These are phyloP conservation scores for Ascocoryne sarcoides DNA, from an alignment of 2,329 filamentous ascomycete genomes.

Conservation along the genomic window DNA sequence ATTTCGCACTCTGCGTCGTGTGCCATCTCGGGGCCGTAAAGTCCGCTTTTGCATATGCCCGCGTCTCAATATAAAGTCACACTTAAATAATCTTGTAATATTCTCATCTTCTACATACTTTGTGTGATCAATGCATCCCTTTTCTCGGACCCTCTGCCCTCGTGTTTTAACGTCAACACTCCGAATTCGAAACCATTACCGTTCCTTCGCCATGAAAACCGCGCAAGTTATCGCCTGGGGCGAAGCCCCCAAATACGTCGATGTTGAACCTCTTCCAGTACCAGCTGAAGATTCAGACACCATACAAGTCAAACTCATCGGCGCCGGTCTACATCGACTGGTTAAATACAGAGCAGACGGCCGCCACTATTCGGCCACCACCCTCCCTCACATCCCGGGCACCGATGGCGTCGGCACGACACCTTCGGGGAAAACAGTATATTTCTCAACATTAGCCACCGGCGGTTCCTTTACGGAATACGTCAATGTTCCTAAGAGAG, in stretches of 20 bases:
- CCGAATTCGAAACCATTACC: not conserved
- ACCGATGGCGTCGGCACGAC: conserved; percentile 43
- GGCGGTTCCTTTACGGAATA: conserved; percentile 38
- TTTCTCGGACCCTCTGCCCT: too few species aligned
- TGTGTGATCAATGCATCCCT: too few species aligned
- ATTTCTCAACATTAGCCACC: conserved; percentile 36
- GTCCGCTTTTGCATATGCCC: too few species aligned
- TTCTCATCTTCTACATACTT: too few species aligned
- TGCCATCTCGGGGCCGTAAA: too few species aligned
- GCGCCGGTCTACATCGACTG: conserved; percentile 43
- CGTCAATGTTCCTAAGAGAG: conserved; percentile 37
- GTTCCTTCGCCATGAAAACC: conserved; percentile 24
- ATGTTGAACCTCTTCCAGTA: conserved; percentile 29
- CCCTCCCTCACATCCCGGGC: conserved; percentile 43
- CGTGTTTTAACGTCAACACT: too few species aligned
- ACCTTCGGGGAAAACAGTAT: conserved; percentile 39
- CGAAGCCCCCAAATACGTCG: conserved; percentile 25
- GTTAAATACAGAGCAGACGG: conserved; percentile 45
- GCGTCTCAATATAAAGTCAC: too few species aligned
- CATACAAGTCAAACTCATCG: conserved; percentile 43
- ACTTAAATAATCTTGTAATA: too few species aligned
- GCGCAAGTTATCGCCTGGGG: conserved; percentile 35
- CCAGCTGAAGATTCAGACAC: conserved; percentile 29
- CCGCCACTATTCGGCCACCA: conserved; percentile 42
- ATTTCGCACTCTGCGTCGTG: too few species aligned